Percentiles rank a stretch among this genome's conserved stretches.
Conservation (phyloP, 371 early-diverging fungal species). For the Mortierella sp. region DNA sequence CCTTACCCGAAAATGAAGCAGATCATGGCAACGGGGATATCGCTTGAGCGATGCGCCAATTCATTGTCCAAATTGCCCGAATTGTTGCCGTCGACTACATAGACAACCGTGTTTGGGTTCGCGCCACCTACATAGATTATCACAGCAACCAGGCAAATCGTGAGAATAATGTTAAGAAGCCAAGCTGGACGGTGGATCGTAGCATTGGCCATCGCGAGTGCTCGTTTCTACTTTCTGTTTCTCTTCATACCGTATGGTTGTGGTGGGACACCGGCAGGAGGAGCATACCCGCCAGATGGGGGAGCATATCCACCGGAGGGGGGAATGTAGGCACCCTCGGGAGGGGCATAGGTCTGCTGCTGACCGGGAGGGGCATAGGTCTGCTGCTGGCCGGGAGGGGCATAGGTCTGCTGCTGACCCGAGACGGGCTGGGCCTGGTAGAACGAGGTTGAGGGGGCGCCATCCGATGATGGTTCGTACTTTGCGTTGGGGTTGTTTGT, state of each 20-base stretch:
- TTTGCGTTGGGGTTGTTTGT: neutral
- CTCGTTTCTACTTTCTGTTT: no score
- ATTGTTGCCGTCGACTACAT: conserved; percentile 23
- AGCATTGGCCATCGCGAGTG: no score
- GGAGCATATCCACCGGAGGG: conserved; percentile 8
- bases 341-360: conserved; percentile 9
- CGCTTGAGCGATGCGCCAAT: neutral
- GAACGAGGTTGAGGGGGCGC: neutral
- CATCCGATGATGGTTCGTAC: neutral
- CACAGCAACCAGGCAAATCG: neutral
- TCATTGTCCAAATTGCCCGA: neutral
- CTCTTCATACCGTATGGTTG: neutral
- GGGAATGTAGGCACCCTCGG: conserved; percentile 8
- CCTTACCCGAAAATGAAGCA: conserved; percentile 29
- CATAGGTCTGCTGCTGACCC: neutral
- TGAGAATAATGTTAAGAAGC: neutral
- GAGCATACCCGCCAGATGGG: conserved; percentile 9
- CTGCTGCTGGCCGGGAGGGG: conserved; percentile 15
- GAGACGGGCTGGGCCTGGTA: conserved; percentile 25
- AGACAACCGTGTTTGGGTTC: conserved; percentile 15
- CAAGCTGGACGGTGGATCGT: no score
- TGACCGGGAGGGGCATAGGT: conserved; percentile 5
- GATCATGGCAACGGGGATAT: conserved; percentile 22
- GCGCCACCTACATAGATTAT: neutral
- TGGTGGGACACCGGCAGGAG: neutral